A percentile compares a stretch with the other conserved stretches of the same genome.
Conservation (phyloP, 768 basidiomycete species). For the Suillus paluster region DNA sequence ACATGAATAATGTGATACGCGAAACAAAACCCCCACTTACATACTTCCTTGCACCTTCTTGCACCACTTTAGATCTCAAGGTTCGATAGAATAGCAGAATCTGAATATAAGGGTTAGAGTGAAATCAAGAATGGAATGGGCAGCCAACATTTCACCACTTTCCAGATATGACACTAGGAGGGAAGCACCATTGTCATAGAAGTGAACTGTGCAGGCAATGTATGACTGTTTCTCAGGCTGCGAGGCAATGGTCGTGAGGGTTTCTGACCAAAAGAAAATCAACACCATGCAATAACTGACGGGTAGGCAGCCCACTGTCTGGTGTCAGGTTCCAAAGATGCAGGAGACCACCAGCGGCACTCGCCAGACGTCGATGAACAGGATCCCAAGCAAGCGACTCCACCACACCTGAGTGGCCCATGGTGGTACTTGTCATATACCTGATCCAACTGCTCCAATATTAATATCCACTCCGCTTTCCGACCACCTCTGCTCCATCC, state of each 20-base stretch:
- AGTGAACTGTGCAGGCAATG: not conserved
- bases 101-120: not conserved
- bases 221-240: not conserved
- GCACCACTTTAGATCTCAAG: slow-evolving; percentile 7
- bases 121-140: not conserved
- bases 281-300: not conserved
- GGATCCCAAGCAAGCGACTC: not conserved
- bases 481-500: too few relatives aligned
- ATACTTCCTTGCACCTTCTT: slow-evolving; percentile 1
- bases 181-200: slow-evolving; percentile 1
- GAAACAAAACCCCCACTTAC: not conserved
- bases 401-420: not conserved
- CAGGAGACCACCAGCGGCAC: not conserved
- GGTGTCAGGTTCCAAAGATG: not conserved
- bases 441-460: too few relatives aligned
- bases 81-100: slow-evolving; percentile 5
- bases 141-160: not conserved
- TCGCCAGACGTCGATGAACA: not conserved
- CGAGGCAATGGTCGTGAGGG: not conserved
- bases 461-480: too few relatives aligned
- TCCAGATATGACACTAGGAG: slow-evolving; percentile 6
- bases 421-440: too few relatives aligned
- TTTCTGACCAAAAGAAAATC: not conserved
- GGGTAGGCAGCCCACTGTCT: not conserved
- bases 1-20: not conserved